Base-by-base conservation (phyloP, 805 yeast species). In the Blastobotrys americana region DNA sequence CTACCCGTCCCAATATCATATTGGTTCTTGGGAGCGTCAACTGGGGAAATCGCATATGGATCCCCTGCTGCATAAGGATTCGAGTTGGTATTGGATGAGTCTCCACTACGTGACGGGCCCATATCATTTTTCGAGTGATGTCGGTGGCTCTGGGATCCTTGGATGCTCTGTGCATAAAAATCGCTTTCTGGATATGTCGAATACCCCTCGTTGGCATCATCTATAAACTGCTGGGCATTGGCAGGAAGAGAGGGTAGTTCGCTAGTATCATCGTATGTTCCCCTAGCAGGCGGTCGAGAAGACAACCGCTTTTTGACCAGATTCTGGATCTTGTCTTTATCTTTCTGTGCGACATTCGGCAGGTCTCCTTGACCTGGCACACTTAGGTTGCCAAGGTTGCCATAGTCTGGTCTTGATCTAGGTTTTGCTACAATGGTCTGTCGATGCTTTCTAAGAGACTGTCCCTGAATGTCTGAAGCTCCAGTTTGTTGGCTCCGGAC, bases 161-260 rank as follows among this genome's bases (percentile, higher is more conserved):
- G n/a, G n/a, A n/a, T n/a, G n/a, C n/a, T n/a, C 20, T 39, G 43
- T 16, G 23, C 10, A 25, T 25, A 25, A 8, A 25, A 25, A 25
- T 25, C 13, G 10, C 31, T 8, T 8, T 25, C 31, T 8, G 31
- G 41, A 20, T 15, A 15, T n/a, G n/a, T n/a, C n/a, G n/a, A n/a
- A n/a, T n/a, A n/a, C n/a, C n/a, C n/a, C 13, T 13, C 31, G 9
- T 41, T 39, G 19, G 94, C 86, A 5, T 68, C 60, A 28, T 81
- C 73, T 57, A 86, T 82, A 15, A 59, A 56, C n/a, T 67, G 57
- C 60, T 93, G 74, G 49, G 78, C 76, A 51, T 78, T 80, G 58
- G 82, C 90, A 4, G 96, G 96, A 57, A 86, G 71, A 36, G 95
- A 93, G 59, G 86, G 86, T 4, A 73, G 69, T 55, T 80, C 81